Percentiles rank a stretch among this genome's conserved stretches.
Conservation (phyloP, 2,329 filamentous ascomycete species). For the Neophaeococcomyces aloes region DNA sequence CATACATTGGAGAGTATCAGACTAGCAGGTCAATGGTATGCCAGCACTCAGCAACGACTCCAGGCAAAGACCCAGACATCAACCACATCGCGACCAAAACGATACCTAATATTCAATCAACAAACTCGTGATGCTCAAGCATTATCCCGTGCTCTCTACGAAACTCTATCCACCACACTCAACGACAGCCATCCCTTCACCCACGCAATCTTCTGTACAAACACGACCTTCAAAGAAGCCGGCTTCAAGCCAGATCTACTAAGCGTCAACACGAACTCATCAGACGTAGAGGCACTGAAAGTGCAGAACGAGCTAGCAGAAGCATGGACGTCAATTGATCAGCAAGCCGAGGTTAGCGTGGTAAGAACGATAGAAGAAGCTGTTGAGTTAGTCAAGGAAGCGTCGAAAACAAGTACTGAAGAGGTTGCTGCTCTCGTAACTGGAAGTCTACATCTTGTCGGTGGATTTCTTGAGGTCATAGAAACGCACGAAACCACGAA, state of each 20-base stretch:
- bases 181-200: constrained; percentile 46
- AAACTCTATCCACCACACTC: constrained; percentile 40
- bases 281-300: constrained; percentile 47
- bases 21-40: constrained; percentile 69
- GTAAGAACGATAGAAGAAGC: constrained; percentile 59
- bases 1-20: constrained; percentile 78
- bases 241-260: constrained; percentile 56
- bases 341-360: constrained; percentile 45
- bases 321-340: constrained; percentile 49
- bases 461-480: constrained; percentile 63
- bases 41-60: constrained; percentile 31
- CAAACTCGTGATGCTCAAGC: constrained; percentile 66
- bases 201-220: constrained; percentile 71
- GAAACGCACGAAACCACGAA: constrained; percentile 32
- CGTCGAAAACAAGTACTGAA: constrained; percentile 29
- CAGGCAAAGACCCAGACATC: constrained; percentile 14
- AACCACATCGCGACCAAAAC: constrained; percentile 23
- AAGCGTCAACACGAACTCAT: constrained; percentile 49
- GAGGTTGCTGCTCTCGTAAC: constrained; percentile 61
- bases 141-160: constrained; percentile 54
- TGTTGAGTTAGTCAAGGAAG: constrained; percentile 45
- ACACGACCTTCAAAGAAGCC: constrained; percentile 52
- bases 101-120: constrained; percentile 82
- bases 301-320: constrained; percentile 59
- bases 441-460: constrained; percentile 75